A percentile compares a stretch with the other conserved stretches of the same genome.
These are phyloP conservation scores for Daldinia vernicosa DNA, from an alignment of 495 filamentous ascomycete genomes.

Conservation along the genomic window DNA sequence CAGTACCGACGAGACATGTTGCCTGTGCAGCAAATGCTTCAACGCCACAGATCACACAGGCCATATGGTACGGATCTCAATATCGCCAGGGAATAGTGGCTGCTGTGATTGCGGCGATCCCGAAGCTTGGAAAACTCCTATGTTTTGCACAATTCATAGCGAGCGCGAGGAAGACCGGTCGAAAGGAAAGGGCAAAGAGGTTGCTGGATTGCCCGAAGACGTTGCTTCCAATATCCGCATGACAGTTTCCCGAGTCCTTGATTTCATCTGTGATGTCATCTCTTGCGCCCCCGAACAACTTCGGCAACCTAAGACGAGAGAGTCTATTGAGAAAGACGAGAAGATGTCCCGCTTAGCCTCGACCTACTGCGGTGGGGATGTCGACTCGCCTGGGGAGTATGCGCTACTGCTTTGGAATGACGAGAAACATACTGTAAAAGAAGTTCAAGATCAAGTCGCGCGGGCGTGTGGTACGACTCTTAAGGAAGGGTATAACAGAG, in stretches of 20 bases:
- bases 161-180: conserved; percentile 60
- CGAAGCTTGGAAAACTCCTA: conserved; percentile 88
- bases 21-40: conserved; percentile 90
- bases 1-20: conserved; percentile 84
- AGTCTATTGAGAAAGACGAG: conserved; percentile 84
- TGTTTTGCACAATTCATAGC: conserved; percentile 94
- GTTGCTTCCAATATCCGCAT: conserved; percentile 77
- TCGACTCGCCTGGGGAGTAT: conserved; percentile 70
- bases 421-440: conserved; percentile 95
- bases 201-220: conserved; percentile 70
- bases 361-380: conserved; percentile 74
- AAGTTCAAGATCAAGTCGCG: conserved; percentile 87
- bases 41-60: conserved; percentile 94
- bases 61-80: conserved; percentile 85
- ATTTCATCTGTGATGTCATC: conserved; percentile 96
- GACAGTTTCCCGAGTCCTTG: conserved; percentile 84
- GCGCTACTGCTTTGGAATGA: conserved; percentile 97
- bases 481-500: conserved; percentile 74
- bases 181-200: conserved; percentile 72
- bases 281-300: conserved; percentile 97
- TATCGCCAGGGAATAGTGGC: conserved; percentile 89
- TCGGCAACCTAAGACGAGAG: conserved; percentile 80
- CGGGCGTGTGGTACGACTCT: conserved; percentile 81
- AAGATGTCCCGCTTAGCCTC: conserved; percentile 76
- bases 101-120: conserved; percentile 97